Evolutionary conservation across 2,329 filamentous ascomycete genomes (phyloP).

Genomic region (Epichloe glyceriae): DNA sequence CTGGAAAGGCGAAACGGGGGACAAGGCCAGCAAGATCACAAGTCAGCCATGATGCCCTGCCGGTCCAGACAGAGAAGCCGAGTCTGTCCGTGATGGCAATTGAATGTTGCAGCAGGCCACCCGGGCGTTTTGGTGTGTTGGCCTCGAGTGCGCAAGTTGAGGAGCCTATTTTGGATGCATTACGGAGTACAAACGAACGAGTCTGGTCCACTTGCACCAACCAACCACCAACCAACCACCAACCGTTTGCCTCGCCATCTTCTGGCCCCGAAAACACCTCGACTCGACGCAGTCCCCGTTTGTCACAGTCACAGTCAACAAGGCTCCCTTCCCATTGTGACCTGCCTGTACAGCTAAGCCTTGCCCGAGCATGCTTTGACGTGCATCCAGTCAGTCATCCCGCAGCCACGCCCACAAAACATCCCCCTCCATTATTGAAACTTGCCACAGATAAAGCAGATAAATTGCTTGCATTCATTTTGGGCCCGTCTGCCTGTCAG

Average conservation of each 20-base stretch:
- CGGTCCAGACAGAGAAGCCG: slow-evolving; percentile 6
- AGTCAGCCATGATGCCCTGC: slow-evolving; percentile 3
- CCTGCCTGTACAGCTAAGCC: not conserved
- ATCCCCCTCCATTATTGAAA: too few species aligned
- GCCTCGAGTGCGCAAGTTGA: not conserved
- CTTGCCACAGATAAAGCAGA: too few species aligned
- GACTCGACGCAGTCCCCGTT: too few species aligned
- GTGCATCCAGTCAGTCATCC: not conserved
- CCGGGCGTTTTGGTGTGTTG: slow-evolving; percentile 7
- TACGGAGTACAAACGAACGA: too few species aligned
- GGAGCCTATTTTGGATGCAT: slow-evolving; percentile 1
- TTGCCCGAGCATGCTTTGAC: not conserved
- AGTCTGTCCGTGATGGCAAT: slow-evolving; percentile 9
- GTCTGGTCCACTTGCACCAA: too few species aligned
- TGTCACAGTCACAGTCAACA: not conserved
- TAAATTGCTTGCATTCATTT: too few species aligned
- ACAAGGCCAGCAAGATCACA: slow-evolving; percentile 1
- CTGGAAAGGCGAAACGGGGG: not conserved
- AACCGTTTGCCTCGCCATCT: too few species aligned
- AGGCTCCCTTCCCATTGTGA: not conserved
- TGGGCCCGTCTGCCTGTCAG: not conserved
- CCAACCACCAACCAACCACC: too few species aligned
- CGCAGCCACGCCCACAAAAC: too few species aligned
- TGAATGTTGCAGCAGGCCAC: slow-evolving; percentile 10
- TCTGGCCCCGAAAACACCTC: too few species aligned